Evolutionary conservation across 2,329 filamentous ascomycete genomes (phyloP).

Genomic region (Bisporella sp.): DNA sequence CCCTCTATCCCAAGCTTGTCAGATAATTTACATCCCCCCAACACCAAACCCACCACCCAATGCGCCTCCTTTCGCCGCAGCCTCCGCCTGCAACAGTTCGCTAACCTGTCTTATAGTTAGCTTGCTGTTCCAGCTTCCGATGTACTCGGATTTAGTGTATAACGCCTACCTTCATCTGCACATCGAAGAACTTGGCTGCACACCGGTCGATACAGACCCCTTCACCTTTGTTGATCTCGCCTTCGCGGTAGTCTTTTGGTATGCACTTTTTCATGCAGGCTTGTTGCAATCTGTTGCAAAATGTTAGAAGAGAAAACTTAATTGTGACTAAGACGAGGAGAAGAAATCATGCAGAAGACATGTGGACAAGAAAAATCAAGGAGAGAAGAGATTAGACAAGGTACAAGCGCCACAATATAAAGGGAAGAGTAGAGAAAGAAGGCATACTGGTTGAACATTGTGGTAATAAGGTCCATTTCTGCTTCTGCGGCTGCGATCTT

Average conservation of each 20-base stretch:
- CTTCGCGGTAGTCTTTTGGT: slow-evolving; percentile 86
- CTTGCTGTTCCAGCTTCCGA: slow-evolving; percentile 42
- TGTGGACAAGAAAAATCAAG: background rate
- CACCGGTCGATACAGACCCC: slow-evolving; percentile 97
- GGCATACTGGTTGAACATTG: slow-evolving; percentile 93
- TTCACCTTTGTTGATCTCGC: slow-evolving; percentile 97
- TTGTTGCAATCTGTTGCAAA: slow-evolving; percentile 61
- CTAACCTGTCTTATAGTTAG: background rate
- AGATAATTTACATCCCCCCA: slow-evolving; percentile 32
- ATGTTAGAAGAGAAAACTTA: background rate
- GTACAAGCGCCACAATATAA: background rate
- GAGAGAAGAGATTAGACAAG: background rate
- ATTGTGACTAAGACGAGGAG: background rate
- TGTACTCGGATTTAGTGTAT: too few species aligned
- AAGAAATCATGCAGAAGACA: too few species aligned
- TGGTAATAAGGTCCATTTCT: slow-evolving; percentile 94
- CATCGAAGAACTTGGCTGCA: slow-evolving; percentile 96
- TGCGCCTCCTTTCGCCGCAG: slow-evolving; percentile 55
- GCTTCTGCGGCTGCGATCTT: slow-evolving; percentile 96
- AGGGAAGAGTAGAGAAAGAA: background rate
- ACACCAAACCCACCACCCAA: slow-evolving; percentile 43
- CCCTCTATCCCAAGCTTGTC: background rate
- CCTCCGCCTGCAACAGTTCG: slow-evolving; percentile 80
- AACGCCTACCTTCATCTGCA: slow-evolving; percentile 81
- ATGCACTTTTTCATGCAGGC: slow-evolving; percentile 94